These are phyloP conservation scores for Lichenothelia convexa DNA, from an alignment of 495 filamentous ascomycete genomes.

Conservation along the genomic window DNA sequence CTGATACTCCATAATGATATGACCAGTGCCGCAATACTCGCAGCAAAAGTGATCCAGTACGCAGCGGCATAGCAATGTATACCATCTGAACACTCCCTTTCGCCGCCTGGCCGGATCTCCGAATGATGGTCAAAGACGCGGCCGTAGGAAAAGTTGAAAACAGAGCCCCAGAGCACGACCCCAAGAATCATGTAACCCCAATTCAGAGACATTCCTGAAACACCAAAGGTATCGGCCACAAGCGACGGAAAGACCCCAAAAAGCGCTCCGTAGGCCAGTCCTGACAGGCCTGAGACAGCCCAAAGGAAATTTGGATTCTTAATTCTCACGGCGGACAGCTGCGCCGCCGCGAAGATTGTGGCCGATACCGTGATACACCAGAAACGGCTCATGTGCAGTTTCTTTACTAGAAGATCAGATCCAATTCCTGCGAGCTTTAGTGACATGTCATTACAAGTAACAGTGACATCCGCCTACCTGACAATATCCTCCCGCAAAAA, in stretches of 20 bases:
- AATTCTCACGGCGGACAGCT: constrained; percentile 62
- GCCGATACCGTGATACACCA: constrained; percentile 76
- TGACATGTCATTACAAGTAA: too few relatives aligned
- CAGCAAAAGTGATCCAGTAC: constrained; percentile 65
- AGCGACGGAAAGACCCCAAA: constrained; percentile 92
- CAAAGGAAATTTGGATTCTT: constrained; percentile 61
- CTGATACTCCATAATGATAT: constrained; percentile 63
- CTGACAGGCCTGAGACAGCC: constrained; percentile 64
- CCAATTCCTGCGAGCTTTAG: constrained; percentile 53
- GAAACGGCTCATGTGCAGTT: constrained; percentile 56
- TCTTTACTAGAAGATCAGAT: constrained; percentile 73
- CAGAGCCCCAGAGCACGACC: constrained; percentile 66
- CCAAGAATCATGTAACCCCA: constrained; percentile 90
- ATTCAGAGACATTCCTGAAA: constrained; percentile 47
- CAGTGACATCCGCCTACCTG: constrained; percentile 33
- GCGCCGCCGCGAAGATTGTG: constrained; percentile 59
- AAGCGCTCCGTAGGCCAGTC: constrained; percentile 81
- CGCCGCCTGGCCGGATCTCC: constrained; percentile 44
- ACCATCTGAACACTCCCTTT: constrained; percentile 59
- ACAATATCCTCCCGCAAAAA: constrained; percentile 62
- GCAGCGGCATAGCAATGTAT: constrained; percentile 63
- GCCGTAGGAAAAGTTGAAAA: constrained; percentile 86
- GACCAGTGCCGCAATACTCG: constrained; percentile 48
- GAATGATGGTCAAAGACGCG: constrained; percentile 64
- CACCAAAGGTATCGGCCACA: constrained; percentile 78